These are phyloP conservation scores for Sporopachydermia cereana DNA, from an alignment of 1,139 yeast species.

Conservation along the genomic window DNA sequence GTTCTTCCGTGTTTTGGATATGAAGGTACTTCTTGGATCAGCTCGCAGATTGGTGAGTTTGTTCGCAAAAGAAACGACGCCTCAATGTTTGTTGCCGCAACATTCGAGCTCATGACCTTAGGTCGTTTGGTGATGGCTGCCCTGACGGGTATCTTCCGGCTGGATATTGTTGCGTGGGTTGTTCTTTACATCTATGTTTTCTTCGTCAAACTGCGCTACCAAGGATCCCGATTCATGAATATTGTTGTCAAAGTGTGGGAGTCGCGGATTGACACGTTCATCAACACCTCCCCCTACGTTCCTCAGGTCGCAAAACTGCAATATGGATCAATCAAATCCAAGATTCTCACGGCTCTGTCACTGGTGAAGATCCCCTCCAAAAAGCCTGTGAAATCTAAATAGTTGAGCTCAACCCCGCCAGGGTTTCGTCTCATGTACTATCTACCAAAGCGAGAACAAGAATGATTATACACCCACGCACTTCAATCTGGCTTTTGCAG, in stretches of 20 bases:
- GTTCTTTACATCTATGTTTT: conserved; percentile 45
- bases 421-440: too few species aligned
- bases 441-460: too few species aligned
- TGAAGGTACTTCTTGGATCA: conserved; percentile 29
- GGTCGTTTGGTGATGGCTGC: conserved; percentile 28
- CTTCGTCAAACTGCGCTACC: conserved; percentile 71
- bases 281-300: conserved; percentile 41
- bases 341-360: neutral
- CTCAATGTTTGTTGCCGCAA: conserved; percentile 62
- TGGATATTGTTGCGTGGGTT: conserved; percentile 52
- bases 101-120: conserved; percentile 51
- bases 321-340: neutral
- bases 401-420: too few species aligned
- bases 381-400: too few species aligned
- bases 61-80: conserved; percentile 53
- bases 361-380: neutral
- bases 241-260: conserved; percentile 60
- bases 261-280: conserved; percentile 54
- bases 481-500: too few species aligned
- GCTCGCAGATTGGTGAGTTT: conserved; percentile 38
- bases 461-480: too few species aligned
- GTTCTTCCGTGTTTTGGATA: conserved; percentile 56
- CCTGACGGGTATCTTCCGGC: conserved; percentile 44
- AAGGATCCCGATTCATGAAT: conserved; percentile 65
- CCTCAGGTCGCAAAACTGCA: conserved; percentile 41